A percentile compares a stretch with the other conserved stretches of the same genome.
Conservation (phyloP, 192 early-diverging fungal species). For the Dimargaris verticillata region DNA sequence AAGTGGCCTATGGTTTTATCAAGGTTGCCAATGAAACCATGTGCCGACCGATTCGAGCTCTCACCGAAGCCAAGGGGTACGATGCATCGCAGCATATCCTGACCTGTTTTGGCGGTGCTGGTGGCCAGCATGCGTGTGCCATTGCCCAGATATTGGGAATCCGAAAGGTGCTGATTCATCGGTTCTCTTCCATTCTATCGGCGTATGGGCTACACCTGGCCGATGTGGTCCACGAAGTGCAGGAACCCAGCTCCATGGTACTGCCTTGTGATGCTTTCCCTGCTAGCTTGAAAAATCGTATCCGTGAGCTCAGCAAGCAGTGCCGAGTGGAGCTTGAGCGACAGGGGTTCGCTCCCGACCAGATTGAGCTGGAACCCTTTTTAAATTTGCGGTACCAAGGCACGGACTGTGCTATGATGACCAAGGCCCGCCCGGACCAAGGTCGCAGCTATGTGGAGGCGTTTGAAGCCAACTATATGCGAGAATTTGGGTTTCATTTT, state of each 20-base stretch:
- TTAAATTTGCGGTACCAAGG: constrained; percentile 85
- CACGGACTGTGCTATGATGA: constrained; percentile 87
- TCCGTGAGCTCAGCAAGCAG: constrained; percentile 23
- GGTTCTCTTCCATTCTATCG: constrained; percentile 79
- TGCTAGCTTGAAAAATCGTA: constrained; percentile 29
- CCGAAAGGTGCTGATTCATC: constrained; percentile 66
- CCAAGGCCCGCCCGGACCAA: constrained; percentile 34
- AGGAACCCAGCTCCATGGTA: constrained; percentile 51
- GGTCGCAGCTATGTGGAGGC: constrained; percentile 29
- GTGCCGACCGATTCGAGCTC: constrained; percentile 82
- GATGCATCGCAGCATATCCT: constrained; percentile 68
- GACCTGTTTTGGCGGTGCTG: constrained; percentile 89
- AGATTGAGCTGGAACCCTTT: constrained; percentile 47
- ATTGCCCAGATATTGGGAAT: constrained; percentile 83
- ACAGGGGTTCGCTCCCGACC: constrained; percentile 50
- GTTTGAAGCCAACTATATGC: constrained; percentile 63
- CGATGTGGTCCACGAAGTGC: constrained; percentile 83
- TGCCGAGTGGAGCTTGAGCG: constrained; percentile 33
- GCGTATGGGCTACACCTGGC: constrained; percentile 82
- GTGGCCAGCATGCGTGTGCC: constrained; percentile 90
- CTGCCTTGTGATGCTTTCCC: background rate
- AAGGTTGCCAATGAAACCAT: constrained; percentile 93
- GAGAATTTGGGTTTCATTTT: constrained; percentile 93
- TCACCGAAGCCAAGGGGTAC: constrained; percentile 87
- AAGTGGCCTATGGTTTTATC: constrained; percentile 85